Evolutionary conservation across 768 basidiomycete genomes (phyloP).

Genomic region (Russula compacta): DNA sequence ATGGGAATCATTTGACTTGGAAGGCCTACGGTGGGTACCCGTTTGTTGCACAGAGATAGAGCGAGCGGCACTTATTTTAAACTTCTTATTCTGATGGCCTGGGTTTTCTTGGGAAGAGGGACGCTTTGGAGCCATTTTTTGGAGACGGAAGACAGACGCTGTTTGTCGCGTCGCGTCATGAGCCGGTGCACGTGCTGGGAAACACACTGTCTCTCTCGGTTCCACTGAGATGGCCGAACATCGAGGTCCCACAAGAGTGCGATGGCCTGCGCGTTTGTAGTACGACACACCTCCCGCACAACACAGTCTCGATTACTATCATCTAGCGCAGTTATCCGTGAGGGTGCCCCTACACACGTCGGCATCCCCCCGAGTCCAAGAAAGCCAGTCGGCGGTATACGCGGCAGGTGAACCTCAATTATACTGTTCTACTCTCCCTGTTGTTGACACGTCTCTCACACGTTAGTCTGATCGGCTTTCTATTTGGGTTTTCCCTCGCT

Average conservation of each 20-base stretch:
- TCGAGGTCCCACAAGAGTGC: constrained; percentile 1
- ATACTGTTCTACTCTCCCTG: not conserved
- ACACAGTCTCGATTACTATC: constrained; percentile 33
- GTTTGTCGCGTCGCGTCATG: not conserved
- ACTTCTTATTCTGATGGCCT: constrained; percentile 57
- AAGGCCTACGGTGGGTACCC: constrained; percentile 34
- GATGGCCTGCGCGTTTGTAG: constrained; percentile 21
- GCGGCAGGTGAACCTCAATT: constrained; percentile 31
- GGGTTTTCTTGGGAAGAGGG: constrained; percentile 26
- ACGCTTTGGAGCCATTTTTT: constrained; percentile 36
- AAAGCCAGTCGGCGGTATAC: constrained; percentile 60
- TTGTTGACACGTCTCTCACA: not conserved
- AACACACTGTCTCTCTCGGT: not conserved
- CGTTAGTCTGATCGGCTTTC: constrained; percentile 69
- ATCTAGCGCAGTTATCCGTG: constrained; percentile 35
- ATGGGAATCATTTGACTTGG: constrained; percentile 32
- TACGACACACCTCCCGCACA: not conserved
- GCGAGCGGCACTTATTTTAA: constrained; percentile 52
- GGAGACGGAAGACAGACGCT: not conserved
- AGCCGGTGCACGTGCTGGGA: constrained; percentile 13
- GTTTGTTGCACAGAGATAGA: constrained; percentile 54
- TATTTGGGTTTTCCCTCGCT: constrained; percentile 86
- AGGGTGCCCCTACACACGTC: constrained; percentile 37
- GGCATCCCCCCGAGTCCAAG: constrained; percentile 49
- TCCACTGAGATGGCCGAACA: not conserved